Base-by-base conservation (phyloP, 1,284 basidiomycete genomes). In the Sphagnurus paluster region DNA sequence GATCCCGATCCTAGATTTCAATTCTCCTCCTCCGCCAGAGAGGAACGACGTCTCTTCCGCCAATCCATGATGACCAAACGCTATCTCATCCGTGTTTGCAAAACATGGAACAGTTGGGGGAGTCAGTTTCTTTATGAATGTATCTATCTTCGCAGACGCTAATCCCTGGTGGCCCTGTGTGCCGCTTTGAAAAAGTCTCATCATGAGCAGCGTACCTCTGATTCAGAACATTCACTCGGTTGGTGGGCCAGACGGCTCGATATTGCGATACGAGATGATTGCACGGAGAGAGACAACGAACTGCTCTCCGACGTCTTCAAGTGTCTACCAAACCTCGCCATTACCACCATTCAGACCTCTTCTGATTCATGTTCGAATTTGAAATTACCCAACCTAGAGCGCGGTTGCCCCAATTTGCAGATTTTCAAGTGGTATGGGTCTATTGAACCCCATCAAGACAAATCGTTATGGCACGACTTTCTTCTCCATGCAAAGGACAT, bases 41-140 rank as follows among this genome's bases (percentile, higher is more conserved):
- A 20, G 11, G 44, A 42, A 36, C 40, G 55, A 56, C 29, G 46
- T 44, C 19, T 44, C 49, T 46, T 50, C 17, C 44, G 42, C n/a
- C 37, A 48, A 34, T 56, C 53, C 20, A 24, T 57, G 39, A 56
- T 64, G 28, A 69, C 66, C 19, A 69, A 67, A 47, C 56, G 63
- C 4, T 50, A 57, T 43, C 52, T 74, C 20, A 61, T 69, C 1
- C 61, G 61, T 1, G 72, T 74, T 23, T 74, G 65, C 55, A 71
- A 55, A 42, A 49, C 57, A 40, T 74, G 71, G 71, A 62, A 61
- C 40, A 52, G 55, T 13, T 54, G 71, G 35, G 61, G 67, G 13
- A 50, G 47, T 20, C 66, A 45, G 14, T 50, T 41, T 25, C 50
- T 56, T 16, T 72, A 72, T 41, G 54, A 56, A 33, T 62, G 59